Evolutionary conservation across 2,329 filamentous ascomycete species (phyloP).

Genomic region (Trichoderma pleuroti): DNA sequence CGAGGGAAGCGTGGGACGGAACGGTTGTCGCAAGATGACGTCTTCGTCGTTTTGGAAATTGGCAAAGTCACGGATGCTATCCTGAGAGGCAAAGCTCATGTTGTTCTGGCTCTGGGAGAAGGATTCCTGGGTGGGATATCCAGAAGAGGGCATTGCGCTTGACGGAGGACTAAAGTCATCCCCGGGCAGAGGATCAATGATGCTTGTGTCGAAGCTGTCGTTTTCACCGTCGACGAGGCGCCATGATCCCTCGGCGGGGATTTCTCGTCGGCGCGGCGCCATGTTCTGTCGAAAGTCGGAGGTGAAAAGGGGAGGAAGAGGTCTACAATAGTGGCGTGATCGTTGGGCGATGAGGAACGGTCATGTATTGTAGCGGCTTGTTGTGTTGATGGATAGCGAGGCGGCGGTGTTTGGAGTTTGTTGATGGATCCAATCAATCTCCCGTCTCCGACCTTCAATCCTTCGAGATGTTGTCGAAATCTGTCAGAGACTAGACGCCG

Average conservation of each 20-base stretch:
- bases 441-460: neutral
- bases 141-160: slow-evolving; percentile 36
- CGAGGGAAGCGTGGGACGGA: slow-evolving; percentile 50
- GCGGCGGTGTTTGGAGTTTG: neutral
- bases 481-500: neutral
- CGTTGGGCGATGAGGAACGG: neutral
- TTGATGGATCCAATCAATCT: neutral
- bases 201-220: slow-evolving; percentile 57
- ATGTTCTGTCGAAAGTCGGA: neutral
- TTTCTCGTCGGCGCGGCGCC: slow-evolving; percentile 19
- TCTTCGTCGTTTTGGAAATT: slow-evolving; percentile 53
- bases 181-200: slow-evolving; percentile 44
- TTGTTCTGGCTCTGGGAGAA: slow-evolving; percentile 31
- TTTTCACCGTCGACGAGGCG: slow-evolving; percentile 59
- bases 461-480: neutral
- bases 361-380: neutral
- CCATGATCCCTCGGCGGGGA: slow-evolving; percentile 55
- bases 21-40: slow-evolving; percentile 52
- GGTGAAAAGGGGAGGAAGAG: neutral
- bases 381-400: neutral
- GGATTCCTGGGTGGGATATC: slow-evolving; percentile 46
- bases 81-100: slow-evolving; percentile 48
- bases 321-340: neutral
- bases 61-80: slow-evolving; percentile 54
- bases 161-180: slow-evolving; percentile 39